Evolutionary conservation across 2,329 filamentous ascomycete genomes (phyloP).

Genomic region (Colletotrichum cuscutae): DNA sequence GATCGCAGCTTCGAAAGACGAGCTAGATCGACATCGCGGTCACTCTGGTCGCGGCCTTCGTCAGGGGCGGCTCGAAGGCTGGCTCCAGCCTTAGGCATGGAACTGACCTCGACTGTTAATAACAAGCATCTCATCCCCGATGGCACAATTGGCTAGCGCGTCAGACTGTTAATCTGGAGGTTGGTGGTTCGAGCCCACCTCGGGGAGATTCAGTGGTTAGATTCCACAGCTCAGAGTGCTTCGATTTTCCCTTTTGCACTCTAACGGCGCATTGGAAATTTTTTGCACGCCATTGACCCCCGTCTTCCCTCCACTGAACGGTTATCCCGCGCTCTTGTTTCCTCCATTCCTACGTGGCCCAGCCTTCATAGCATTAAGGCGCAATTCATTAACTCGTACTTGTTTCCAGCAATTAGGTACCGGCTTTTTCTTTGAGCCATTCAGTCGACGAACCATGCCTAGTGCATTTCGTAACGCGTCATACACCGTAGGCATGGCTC

Average conservation of each 20-base stretch:
- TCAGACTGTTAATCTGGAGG: constrained; percentile 36
- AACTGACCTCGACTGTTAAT: accelerated
- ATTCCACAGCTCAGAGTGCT: not conserved
- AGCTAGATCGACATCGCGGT: not conserved
- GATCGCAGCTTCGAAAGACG: not conserved
- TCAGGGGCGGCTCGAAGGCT: too few relatives aligned
- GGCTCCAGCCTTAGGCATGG: not conserved
- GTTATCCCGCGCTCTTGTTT: too few relatives aligned
- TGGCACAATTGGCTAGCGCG: constrained; percentile 36
- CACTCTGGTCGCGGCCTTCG: not conserved
- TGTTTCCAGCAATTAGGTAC: not conserved
- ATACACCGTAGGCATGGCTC: constrained; percentile 43
- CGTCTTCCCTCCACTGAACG: not conserved
- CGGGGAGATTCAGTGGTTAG: constrained; percentile 22
- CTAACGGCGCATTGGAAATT: accelerated
- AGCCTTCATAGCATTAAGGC: not conserved
- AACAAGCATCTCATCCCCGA: constrained; percentile 26
- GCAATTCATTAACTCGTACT: not conserved
- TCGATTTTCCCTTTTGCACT: accelerated
- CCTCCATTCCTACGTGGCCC: too few relatives aligned
- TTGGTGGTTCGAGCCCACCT: constrained; percentile 36
- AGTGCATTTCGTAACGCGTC: not conserved
- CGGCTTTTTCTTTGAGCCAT: not conserved
- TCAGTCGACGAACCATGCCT: not conserved
- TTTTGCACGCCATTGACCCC: not conserved